These are phyloP conservation scores for Pseudophaeomoniella oleicola DNA, from an alignment of 2,329 filamentous ascomycete genomes.

Conservation along the genomic window DNA sequence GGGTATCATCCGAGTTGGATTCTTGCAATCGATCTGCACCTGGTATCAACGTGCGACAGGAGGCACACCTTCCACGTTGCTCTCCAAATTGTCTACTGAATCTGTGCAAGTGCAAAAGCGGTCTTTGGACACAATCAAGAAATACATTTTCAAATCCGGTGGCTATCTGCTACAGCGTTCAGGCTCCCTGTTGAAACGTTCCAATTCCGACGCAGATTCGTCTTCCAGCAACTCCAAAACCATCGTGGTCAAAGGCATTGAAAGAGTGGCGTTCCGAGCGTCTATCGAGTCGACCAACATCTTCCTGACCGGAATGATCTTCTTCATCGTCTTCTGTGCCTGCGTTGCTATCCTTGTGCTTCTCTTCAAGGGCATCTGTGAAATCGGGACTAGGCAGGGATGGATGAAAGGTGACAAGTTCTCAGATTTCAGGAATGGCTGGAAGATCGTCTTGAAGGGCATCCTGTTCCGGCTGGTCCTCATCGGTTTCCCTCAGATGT, in stretches of 20 bases:
- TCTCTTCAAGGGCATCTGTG: conserved; percentile 68
- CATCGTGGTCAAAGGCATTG: conserved; percentile 60
- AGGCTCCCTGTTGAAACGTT: no score
- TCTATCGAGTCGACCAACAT: conserved; percentile 81
- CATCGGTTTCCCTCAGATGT: conserved; percentile 84
- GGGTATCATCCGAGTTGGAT: conserved; percentile 80
- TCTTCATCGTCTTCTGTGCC: conserved; percentile 74
- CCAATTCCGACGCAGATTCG: conserved; percentile 30
- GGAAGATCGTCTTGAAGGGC: conserved; percentile 83
- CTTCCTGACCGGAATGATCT: conserved; percentile 79
- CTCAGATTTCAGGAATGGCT: conserved; percentile 84
- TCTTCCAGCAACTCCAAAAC: conserved; percentile 33
- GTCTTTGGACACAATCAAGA: conserved; percentile 26
- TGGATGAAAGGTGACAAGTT: conserved; percentile 79
- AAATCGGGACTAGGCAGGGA: conserved; percentile 57
- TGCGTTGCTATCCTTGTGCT: conserved; percentile 58
- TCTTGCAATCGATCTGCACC: conserved; percentile 76
- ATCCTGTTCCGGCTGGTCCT: conserved; percentile 82
- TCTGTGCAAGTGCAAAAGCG: conserved; percentile 75
- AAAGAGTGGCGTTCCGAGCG: conserved; percentile 75
- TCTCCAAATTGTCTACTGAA: conserved; percentile 57
- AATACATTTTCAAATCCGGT: conserved; percentile 14
- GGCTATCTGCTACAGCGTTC: conserved; percentile 33
- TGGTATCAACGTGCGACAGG: conserved; percentile 95
- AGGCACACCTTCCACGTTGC: conserved; percentile 63